Evolutionary conservation across 495 filamentous ascomycete genomes (phyloP), one percentile per base, ranked within the genome.

Genomic region (Penicilliopsis zonata): DNA sequence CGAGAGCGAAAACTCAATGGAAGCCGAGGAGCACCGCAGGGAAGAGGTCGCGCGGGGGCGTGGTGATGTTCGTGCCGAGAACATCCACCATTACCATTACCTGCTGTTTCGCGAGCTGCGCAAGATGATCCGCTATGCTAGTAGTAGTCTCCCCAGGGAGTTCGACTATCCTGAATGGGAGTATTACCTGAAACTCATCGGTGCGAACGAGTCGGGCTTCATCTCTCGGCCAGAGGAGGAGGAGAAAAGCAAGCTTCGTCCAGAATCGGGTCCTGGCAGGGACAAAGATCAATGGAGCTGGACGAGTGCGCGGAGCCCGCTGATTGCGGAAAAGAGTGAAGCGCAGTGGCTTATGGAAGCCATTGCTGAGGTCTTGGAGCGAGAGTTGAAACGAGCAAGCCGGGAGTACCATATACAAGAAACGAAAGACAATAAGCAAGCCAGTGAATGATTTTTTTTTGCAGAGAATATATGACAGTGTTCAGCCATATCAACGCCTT

Each of bases 141-240:
- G 68, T 13, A 61, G 58, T 23, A 59, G 55, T 12, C 72, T 76
- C 5, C 67, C 73, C 0, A 72, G 74, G 30, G 69, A 76, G 47
- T 94, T 88, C 51, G 67, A 69, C 9, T 92, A 82, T 47, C 57
- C 74, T 6, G 83, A 92, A 48, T 94, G 86, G 86, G 72, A 75
- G 6, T 83, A 76, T 57, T 92, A 76, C 46, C 67, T 94, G 13
- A 67, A 65, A 15, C 65, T 94, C 2, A 67, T 88, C 10, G 83
- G 82, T 10, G 72, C 84, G 48, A 69, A 87, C 42, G 74, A 79
- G 32, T 40, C 8, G 20, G n/a, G n/a, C 10, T 5, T 27, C 4
- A 4, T 13, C 5, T 5, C 5, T 4, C 10, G 25, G 4, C 25
- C 25, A 13, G 26, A 22, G 9, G 27, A 39, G 14, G 38, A 37